Evolutionary conservation across 2,329 filamentous ascomycete genomes (phyloP), one percentile per base, ranked within the genome.

Genomic region (Phyllachora maydis): DNA sequence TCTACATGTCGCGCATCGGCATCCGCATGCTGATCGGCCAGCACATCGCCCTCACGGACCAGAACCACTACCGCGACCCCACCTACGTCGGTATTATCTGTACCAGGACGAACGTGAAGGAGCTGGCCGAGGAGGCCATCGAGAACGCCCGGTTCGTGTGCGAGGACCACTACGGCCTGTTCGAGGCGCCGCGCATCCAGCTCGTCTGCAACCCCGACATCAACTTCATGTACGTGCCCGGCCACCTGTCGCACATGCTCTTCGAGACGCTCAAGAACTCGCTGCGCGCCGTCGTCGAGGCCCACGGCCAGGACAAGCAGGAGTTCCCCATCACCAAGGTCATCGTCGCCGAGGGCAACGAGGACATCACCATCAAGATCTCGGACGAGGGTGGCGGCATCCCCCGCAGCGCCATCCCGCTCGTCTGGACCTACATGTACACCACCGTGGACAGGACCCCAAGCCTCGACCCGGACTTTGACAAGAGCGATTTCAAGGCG

Each of bases 351-450:
- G 85, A 98, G 50, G 88, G 88, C 28, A 85, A 88, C 45, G 88
- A 98, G 50, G 88, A 98, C 41, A 98, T 98, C 39, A 98, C 88
- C 4, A 93, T 98, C 56, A 98, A 98, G 53, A 76, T 98, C 37
- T 79, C 76, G 4, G 88, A 98, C 45, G 88, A 98, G 51, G 88
- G 88, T 28, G 88, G 88, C 32, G 88, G 88, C 31, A 95, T 98
- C 25, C 82, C 88, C 1, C 61, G 88, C 39, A 90, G 77, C 38
- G 68, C 81, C 24, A 95, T 98, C 32, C 88, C 88, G 4, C 62
- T 98, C 9, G 88, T 95, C n/a, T 98, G 88, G 88, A 98, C 88
- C 8, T 98, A 98, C 48, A 98, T 95, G 88, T 98, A 98, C 48
- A 98, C 88, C 17, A 98, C 88, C 3, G 88, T 98, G 33, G 88